Evolutionary conservation across 306 rosid species (phyloP), one percentile per base, ranked within the genome.

Genomic region (Clitoria ternatea): DNA sequence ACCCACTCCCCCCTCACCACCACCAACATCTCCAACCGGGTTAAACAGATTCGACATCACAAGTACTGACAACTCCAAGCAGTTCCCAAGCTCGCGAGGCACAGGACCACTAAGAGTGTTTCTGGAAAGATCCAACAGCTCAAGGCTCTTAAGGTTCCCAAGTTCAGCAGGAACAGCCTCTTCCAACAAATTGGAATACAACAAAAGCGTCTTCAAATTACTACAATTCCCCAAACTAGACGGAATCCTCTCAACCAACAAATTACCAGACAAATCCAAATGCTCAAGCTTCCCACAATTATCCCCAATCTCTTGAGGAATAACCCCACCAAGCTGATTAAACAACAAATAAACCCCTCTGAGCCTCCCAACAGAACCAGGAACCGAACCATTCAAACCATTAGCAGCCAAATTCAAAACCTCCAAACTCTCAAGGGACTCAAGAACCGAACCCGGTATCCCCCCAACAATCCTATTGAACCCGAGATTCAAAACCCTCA

Each of bases 81-180:
- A 92, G 27, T 86, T 88, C 64, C 97, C 97, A 19, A 92, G 90
- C 78, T 79, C 83, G 0, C 19, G 19, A 3, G 98, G 98, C 23
- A 92, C 77, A 0, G 77, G 52, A 68, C 96, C 87, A 32, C 91
- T 81, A 17, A 92, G 90, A 54, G 85, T 81, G 70, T 92, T 92
- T 78, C 98, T 85, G 0, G 98, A 92, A 82, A 92, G 90, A 80
- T 92, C 98, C 66, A 92, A 53, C 65, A 90, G 85, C 72, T 86
- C 69, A 15, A 92, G 91, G 57, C 39, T 82, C 79, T 57, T 72
- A 64, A 92, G 92, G 33, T 10, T 70, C 4, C 97, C 96, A 5
- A 92, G 72, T 13, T 84, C 93, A 20, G 48, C 72, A 1, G 98
- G 98, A 80, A 92, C 79, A 45, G 29, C 75, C 24, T 86, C 96